Conservation (phyloP, 305 asterid species). For the Rubia tinctorum region DNA sequence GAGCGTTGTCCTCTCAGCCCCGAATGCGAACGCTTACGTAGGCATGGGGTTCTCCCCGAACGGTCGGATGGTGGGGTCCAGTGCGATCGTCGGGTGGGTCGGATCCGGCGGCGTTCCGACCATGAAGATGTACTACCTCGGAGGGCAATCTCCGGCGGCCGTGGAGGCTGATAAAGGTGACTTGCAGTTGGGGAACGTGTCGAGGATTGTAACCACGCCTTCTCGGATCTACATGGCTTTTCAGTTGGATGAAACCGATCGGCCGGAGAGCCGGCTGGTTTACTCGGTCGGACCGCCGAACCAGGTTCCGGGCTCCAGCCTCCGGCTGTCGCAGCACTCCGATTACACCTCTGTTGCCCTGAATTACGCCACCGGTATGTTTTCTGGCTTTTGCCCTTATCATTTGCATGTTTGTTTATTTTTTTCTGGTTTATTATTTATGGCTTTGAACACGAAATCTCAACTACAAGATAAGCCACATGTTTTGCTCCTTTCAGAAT, state of each 20-base stretch:
- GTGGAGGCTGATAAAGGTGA: slow-evolving; percentile 45
- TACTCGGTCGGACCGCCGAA: slow-evolving; percentile 59
- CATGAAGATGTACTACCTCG: slow-evolving; percentile 50
- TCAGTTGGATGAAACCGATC: slow-evolving; percentile 34
- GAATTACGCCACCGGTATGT: slow-evolving; percentile 69
- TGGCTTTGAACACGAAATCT: slow-evolving; percentile 1
- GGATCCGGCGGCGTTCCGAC: slow-evolving; percentile 19
- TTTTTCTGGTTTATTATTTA: neutral
- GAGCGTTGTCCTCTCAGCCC: slow-evolving; percentile 80
- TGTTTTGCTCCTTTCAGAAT: neutral
- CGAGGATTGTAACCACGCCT: slow-evolving; percentile 17
- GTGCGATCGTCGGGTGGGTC: slow-evolving; percentile 86
- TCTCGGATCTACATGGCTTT: slow-evolving; percentile 50
- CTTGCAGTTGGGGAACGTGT: slow-evolving; percentile 38
- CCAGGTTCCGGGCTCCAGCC: slow-evolving; percentile 33
- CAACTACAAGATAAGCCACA: neutral
- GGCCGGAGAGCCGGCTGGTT: slow-evolving; percentile 43
- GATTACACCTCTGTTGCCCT: slow-evolving; percentile 38
- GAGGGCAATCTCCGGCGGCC: slow-evolving; percentile 42
- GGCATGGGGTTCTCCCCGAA: slow-evolving; percentile 79
- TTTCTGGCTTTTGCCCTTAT: neutral
- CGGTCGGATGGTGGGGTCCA: slow-evolving; percentile 80
- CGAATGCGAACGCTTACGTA: slow-evolving; percentile 55
- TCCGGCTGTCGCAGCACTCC: slow-evolving; percentile 43
- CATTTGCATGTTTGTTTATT: neutral